Conservation (phyloP, 208 protist genomes). For the Wallacemonas sp. region DNA sequence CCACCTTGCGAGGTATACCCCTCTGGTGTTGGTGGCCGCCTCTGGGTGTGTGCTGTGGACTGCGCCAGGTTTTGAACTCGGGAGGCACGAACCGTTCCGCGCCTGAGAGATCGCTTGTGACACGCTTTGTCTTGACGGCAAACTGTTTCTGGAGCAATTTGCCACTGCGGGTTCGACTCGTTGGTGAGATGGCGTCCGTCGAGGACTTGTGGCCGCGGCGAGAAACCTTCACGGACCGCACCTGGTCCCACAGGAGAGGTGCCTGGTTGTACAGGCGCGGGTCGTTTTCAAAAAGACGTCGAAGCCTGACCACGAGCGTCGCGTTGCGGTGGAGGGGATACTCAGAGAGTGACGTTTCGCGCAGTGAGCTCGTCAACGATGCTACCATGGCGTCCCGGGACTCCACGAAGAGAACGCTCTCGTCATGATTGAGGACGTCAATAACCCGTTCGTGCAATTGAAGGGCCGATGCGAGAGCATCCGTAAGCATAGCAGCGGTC, state of each 20-base stretch:
- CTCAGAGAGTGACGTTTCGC: background rate
- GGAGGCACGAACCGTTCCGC: constrained; percentile 69
- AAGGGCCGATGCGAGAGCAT: background rate
- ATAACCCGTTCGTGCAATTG: constrained; percentile 37
- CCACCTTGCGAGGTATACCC: constrained; percentile 27
- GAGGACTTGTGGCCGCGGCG: too few species aligned
- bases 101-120: constrained; percentile 40
- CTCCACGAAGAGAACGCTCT: constrained; percentile 20
- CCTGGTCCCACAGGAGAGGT: constrained; percentile 70
- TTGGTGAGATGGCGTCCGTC: constrained; percentile 1
- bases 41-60: constrained; percentile 40
- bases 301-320: constrained; percentile 52
- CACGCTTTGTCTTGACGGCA: constrained; percentile 55
- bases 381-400: constrained; percentile 16
- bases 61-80: constrained; percentile 74
- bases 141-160: constrained; percentile 53
- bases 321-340: constrained; percentile 35
- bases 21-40: constrained; percentile 29
- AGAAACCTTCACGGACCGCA: constrained; percentile 36
- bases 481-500: background rate
- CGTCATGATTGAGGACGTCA: constrained; percentile 51
- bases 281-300: constrained; percentile 65
- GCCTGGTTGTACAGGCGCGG: constrained; percentile 30
- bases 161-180: constrained; percentile 15
- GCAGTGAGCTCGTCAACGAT: constrained; percentile 24